Evolutionary conservation across 83 land plant genomes (phyloP).

Genomic region (Picea abies): DNA sequence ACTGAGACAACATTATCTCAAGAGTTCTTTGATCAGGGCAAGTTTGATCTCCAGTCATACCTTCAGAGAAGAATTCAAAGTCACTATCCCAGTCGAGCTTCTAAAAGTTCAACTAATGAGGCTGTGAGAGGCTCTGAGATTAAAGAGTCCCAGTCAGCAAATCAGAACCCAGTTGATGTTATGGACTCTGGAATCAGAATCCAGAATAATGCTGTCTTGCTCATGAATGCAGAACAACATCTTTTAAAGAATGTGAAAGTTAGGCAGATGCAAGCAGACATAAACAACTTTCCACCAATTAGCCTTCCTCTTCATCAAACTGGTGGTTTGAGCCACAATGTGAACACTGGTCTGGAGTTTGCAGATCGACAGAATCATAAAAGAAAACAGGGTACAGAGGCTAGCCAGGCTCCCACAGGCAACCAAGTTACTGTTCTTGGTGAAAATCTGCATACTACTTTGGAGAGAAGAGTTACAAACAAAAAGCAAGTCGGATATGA

Average conservation of each 20-base stretch:
- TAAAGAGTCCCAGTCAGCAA: background rate
- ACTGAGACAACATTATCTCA: background rate
- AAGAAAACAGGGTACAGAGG: background rate
- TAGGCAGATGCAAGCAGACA: slow-evolving; percentile 1
- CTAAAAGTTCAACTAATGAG: background rate
- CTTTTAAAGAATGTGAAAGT: background rate
- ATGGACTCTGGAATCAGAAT: background rate
- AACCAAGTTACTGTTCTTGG: background rate
- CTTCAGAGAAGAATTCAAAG: background rate
- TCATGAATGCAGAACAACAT: background rate
- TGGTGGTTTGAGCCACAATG: background rate
- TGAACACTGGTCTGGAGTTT: background rate
- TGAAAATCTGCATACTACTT: background rate
- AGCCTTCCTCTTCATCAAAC: background rate
- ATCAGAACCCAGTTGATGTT: background rate
- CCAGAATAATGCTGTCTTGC: background rate
- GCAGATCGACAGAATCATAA: background rate
- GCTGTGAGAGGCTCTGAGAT: background rate
- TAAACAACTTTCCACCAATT: background rate
- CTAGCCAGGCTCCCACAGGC: no score
- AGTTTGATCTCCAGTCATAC: slow-evolving; percentile 1
- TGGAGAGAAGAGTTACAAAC: background rate
- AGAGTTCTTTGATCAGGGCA: slow-evolving; percentile 4
- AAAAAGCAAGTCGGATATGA: background rate
- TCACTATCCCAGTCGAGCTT: background rate